Evolutionary conservation across 352 stramenopile genomes (phyloP).

Genomic region (Phytophthora europaea): DNA sequence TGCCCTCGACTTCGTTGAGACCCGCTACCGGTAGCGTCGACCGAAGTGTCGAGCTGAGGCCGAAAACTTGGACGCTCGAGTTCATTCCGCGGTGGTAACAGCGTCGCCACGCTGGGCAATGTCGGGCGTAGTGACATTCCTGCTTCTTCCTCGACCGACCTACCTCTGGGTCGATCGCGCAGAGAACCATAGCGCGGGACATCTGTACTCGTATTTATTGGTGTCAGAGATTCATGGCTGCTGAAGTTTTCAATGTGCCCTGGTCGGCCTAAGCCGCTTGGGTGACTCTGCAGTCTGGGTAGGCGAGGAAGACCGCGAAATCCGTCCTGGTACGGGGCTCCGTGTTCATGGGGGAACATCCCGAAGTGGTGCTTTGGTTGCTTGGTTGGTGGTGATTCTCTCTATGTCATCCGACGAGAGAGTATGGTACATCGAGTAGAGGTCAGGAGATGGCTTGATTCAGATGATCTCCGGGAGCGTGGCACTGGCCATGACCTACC

Average conservation of each 20-base stretch:
- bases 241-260: not conserved
- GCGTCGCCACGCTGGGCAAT: conserved; percentile 29
- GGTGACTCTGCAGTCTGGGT: conserved; percentile 9
- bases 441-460: conserved; percentile 32
- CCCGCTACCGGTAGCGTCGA: too few species aligned
- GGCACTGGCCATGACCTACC: conserved; percentile 12
- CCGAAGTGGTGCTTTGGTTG: conserved; percentile 12
- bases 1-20: not conserved
- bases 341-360: conserved; percentile 31
- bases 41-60: conserved; percentile 1
- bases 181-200: not conserved
- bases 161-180: conserved; percentile 17
- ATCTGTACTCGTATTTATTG: not conserved
- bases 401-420: conserved; percentile 15
- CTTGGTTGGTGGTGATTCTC: not conserved
- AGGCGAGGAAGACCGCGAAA: conserved; percentile 10
- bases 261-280: not conserved
- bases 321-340: not conserved
- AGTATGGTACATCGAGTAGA: conserved; percentile 20
- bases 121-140: not conserved
- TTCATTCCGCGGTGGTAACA: conserved; percentile 9
- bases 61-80: not conserved
- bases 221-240: not conserved
- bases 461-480: conserved; percentile 20
- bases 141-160: conserved; percentile 11